phyloP scores from a whole-genome alignment of 495 filamentous ascomycete genomes.

The Parachaetomium inaequale region DNA sequence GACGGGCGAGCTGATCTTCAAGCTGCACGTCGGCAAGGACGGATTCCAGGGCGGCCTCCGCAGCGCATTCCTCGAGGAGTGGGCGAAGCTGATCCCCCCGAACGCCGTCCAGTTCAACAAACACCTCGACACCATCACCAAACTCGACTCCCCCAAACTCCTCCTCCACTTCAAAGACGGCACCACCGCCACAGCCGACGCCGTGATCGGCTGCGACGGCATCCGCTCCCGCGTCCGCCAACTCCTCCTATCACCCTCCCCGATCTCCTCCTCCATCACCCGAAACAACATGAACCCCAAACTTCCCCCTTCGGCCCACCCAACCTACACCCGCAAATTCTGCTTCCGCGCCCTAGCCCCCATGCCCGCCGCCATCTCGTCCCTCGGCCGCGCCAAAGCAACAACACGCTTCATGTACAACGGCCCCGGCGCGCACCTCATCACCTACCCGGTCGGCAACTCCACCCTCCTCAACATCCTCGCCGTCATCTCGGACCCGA shows the following conservation, averaged over 20 bases:
- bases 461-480: slow-evolving; percentile 40
- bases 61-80: slow-evolving; percentile 43
- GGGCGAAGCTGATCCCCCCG: slow-evolving; percentile 31
- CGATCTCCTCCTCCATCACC: not conserved
- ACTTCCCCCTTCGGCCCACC: slow-evolving; percentile 26
- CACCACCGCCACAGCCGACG: slow-evolving; percentile 30
- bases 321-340: slow-evolving; percentile 40
- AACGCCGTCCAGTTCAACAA: slow-evolving; percentile 35
- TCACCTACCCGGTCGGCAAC: slow-evolving; percentile 42
- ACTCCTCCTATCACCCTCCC: slow-evolving; percentile 28
- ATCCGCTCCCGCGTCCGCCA: slow-evolving; percentile 41
- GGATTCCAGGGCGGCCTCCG: slow-evolving; percentile 43
- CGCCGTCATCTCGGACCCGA: slow-evolving; percentile 36
- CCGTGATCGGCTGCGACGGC: slow-evolving; percentile 47
- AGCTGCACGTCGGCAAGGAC: slow-evolving; percentile 38
- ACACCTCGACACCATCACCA: slow-evolving; percentile 22
- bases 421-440: slow-evolving; percentile 37
- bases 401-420: slow-evolving; percentile 43
- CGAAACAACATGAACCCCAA: not conserved
- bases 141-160: slow-evolving; percentile 14
- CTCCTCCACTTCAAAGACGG: slow-evolving; percentile 37
- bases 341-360: slow-evolving; percentile 44
- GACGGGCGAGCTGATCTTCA: slow-evolving; percentile 32
- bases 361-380: slow-evolving; percentile 33
- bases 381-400: slow-evolving; percentile 28